Conservation (phyloP, 306 rosid genomes). For the Quercus aquifolioides region DNA sequence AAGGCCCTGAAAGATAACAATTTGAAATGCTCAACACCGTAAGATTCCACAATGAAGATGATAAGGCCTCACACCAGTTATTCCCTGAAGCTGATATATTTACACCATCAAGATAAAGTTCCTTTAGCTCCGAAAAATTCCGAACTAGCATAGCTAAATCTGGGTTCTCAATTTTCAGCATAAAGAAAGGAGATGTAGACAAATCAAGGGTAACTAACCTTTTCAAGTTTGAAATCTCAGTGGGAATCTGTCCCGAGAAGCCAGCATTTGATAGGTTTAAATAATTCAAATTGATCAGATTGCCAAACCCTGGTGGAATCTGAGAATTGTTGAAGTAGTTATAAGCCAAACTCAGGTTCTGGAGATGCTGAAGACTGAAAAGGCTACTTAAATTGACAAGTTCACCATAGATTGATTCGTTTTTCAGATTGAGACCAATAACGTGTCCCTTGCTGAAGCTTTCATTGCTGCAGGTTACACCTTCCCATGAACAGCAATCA, state of each 20-base stretch:
- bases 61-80: not conserved
- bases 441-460: conserved; percentile 18
- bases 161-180: conserved; percentile 33
- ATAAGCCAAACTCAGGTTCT: conserved; percentile 23
- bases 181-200: conserved; percentile 5
- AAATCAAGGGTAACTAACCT: conserved; percentile 42
- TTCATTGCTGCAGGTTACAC: conserved; percentile 4
- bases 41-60: not conserved
- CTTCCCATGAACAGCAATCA: conserved; percentile 16
- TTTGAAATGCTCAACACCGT: not conserved
- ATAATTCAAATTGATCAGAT: conserved; percentile 20
- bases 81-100: not conserved
- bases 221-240: conserved; percentile 36
- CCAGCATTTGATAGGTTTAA: conserved; percentile 38
- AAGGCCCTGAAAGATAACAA: not conserved
- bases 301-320: conserved; percentile 36
- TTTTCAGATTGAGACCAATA: conserved; percentile 24
- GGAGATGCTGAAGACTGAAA: conserved; percentile 30
- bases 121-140: not conserved
- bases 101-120: not conserved
- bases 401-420: conserved; percentile 14
- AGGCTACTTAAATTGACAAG: conserved; percentile 23
- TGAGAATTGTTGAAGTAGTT: conserved; percentile 8
- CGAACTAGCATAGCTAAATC: not conserved
- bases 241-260: conserved; percentile 37